These are phyloP conservation scores for Bruguiera parviflora DNA, from an alignment of 345 rosid species.

Conservation along the genomic window DNA sequence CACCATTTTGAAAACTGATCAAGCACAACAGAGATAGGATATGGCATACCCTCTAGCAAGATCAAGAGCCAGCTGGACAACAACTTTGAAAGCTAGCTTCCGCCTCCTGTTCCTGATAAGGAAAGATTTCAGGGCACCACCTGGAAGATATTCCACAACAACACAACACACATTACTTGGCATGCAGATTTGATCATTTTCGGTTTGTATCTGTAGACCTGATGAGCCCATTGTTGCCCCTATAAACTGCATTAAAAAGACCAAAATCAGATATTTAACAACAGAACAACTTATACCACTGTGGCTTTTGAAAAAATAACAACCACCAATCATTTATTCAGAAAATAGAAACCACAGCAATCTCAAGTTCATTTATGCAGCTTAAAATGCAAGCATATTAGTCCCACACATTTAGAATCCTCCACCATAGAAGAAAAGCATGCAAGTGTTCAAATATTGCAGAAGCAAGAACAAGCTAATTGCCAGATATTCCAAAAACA, in stretches of 20 bases:
- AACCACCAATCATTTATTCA: background rate
- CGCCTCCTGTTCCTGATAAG: slow-evolving; percentile 88
- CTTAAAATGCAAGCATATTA: background rate
- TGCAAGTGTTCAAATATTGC: background rate
- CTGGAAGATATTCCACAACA: slow-evolving; percentile 94
- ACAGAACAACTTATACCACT: slow-evolving; percentile 1
- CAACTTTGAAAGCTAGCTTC: slow-evolving; percentile 89
- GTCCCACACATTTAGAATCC: too few relatives aligned
- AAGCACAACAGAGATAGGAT: background rate
- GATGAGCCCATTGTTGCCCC: slow-evolving; percentile 98
- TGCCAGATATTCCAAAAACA: background rate
- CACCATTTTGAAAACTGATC: background rate
- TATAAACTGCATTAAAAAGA: slow-evolving; percentile 54
- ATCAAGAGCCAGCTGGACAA: slow-evolving; percentile 88
- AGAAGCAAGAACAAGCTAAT: background rate
- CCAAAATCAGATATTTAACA: slow-evolving; percentile 1
- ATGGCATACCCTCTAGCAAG: slow-evolving; percentile 86
- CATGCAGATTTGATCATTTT: slow-evolving; percentile 73
- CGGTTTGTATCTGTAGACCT: slow-evolving; percentile 71
- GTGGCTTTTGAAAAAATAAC: background rate
- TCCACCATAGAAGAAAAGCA: too few relatives aligned
- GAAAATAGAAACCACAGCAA: background rate
- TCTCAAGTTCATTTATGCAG: background rate
- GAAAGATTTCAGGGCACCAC: slow-evolving; percentile 83
- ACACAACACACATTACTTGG: slow-evolving; percentile 91